Conservation (phyloP, 371 early-diverging fungal species). For the Rhizopus sp. region DNA sequence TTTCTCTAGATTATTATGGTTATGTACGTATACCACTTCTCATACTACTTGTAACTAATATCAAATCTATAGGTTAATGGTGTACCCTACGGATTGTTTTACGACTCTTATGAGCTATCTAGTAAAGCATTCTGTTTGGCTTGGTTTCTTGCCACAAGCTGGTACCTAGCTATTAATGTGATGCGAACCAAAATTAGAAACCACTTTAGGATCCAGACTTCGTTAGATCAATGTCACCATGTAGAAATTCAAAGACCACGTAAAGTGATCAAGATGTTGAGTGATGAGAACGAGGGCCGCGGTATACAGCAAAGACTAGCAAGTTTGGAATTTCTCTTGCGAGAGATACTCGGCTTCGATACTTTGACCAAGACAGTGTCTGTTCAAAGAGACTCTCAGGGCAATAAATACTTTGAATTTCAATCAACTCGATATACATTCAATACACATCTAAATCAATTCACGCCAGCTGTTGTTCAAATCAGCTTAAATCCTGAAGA, state of each 20-base stretch:
- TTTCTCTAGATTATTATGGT: slow-evolving; percentile 66
- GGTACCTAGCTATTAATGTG: slow-evolving; percentile 59
- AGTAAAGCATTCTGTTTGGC: slow-evolving; percentile 64
- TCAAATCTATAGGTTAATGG: slow-evolving; percentile 11
- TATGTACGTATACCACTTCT: slow-evolving; percentile 20
- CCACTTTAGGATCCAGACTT: slow-evolving; percentile 54
- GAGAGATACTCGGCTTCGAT: slow-evolving; percentile 23
- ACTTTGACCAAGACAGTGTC: slow-evolving; percentile 27
- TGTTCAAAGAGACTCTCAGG: slow-evolving; percentile 36
- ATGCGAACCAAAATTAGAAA: slow-evolving; percentile 45
- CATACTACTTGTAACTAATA: background rate
- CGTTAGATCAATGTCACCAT: slow-evolving; percentile 39
- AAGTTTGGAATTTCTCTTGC: background rate
- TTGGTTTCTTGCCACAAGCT: slow-evolving; percentile 64
- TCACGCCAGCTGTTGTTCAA: slow-evolving; percentile 47
- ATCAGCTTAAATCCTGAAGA: slow-evolving; percentile 43
- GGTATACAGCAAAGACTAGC: background rate
- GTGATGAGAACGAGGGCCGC: background rate
- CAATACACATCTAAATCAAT: slow-evolving; percentile 22
- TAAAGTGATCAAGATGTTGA: slow-evolving; percentile 51
- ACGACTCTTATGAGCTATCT: slow-evolving; percentile 51
- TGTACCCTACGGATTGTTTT: slow-evolving; percentile 23
- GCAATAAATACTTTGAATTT: slow-evolving; percentile 60
- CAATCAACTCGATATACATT: slow-evolving; percentile 72
- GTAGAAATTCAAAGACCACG: slow-evolving; percentile 62